These are phyloP conservation scores for Emergomyces africanus DNA, from an alignment of 2,329 filamentous ascomycete species.

Conservation along the genomic window DNA sequence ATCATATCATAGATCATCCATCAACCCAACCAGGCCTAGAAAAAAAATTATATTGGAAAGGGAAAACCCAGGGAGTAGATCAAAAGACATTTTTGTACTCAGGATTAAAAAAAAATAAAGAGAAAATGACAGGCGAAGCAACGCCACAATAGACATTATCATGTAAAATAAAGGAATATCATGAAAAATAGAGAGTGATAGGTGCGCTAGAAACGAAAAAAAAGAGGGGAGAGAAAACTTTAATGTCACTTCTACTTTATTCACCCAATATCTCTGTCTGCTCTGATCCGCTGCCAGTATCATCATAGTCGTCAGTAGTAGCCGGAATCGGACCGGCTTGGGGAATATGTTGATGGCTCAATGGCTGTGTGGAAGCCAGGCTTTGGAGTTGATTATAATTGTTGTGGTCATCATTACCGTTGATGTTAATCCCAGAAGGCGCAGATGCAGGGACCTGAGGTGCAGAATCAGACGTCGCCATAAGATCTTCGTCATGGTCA, in stretches of 20 bases:
- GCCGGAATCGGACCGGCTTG: background rate
- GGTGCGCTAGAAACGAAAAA: background rate
- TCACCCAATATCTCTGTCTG: constrained; percentile 9
- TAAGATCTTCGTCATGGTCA: background rate
- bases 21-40: no score
- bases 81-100: constrained; percentile 14
- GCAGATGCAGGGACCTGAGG: background rate
- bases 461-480: background rate
- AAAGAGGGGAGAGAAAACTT: background rate
- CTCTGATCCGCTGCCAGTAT: constrained; percentile 10
- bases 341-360: background rate
- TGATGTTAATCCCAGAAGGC: background rate
- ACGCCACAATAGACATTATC: background rate
- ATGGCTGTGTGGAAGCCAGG: background rate
- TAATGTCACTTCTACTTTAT: background rate
- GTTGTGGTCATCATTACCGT: background rate
- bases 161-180: background rate
- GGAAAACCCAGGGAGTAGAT: background rate
- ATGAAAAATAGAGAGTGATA: background rate
- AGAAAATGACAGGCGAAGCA: constrained; percentile 7
- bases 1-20: background rate
- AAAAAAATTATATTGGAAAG: background rate
- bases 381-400: background rate
- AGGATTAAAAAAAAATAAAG: constrained; percentile 11
- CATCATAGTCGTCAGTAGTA: constrained; percentile 7